Evolutionary conservation across 495 filamentous ascomycete genomes (phyloP), one percentile per base, ranked within the genome.

Genomic region (Talaromyces stipitatus): DNA sequence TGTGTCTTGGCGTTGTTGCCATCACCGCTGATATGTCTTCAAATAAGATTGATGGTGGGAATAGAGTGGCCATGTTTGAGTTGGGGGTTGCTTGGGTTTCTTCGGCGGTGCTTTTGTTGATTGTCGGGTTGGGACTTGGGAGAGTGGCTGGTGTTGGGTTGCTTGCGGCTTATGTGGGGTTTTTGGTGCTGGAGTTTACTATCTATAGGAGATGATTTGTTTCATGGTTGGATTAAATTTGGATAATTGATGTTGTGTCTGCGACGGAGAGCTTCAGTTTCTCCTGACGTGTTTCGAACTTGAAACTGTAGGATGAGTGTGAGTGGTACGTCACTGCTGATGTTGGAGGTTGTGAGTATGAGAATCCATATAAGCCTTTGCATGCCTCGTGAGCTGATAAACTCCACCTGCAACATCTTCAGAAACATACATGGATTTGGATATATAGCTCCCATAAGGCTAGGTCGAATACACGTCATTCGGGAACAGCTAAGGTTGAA

Each of bases 1-100:
- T 82, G 4, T 83, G 79, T 59, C 60, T 74, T 22, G 80, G 80
- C 4, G 59, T 80, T 26, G 36, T 75, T 11, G 69, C 72, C 26
- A 51, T 72, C 11, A 58, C 64, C 23, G 66, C 66, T n/a, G 59
- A 47, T 9, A 60, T 51, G 2, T 41, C 64, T 11, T 55, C 61
- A 24, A 30, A 66, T 9, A 32, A 58, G n/a, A n/a, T n/a, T 10
- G 54, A 63, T 30, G 56, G 52, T 4, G 29, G 5, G 2, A 29
- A 38, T 16, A 22, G 12, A 1, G n/a, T 38, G 2, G 51, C 38
- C 11, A 16, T 41, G 18, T 75, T 77, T 43, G 74, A 77, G 22
- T 60, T 72, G 2, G 58, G 63, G n/a, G 55, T 58, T 20, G 61
- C 68, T 8, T 74, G 72, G 74, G 24, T 64, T 10, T 72, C 71